Base-by-base conservation (phyloP, 78 protist species). In the Chrysochromulina tobinii region DNA sequence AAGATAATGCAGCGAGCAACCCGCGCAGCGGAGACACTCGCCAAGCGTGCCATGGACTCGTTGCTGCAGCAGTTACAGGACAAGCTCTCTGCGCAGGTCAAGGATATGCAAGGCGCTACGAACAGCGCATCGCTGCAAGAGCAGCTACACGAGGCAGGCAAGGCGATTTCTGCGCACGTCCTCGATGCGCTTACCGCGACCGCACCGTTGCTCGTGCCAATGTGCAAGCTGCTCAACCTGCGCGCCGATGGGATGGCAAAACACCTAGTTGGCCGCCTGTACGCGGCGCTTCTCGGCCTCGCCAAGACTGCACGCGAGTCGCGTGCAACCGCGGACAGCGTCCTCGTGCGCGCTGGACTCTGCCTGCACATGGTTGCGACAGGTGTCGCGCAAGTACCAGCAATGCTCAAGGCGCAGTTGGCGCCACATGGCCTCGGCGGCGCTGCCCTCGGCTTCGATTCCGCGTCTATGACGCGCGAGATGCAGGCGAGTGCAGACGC, bases 381-480 rank as follows among this genome's bases (percentile, higher is more conserved):
- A 12, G 79, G 79, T 2, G 79, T 69, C 50, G 79, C 53, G 79
- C n/a, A 23, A 9, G 79, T 69, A 51, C 79, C 38, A 3, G 79
- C 6, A 51, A 17, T 17, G 55, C 79, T 69, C n/a, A 5, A 17
- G 55, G 50, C 4, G 55, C 54, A 5, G 79, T 51, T 69, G 3
- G 38, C 79, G 53, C 53, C 53, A 12, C 79, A 69, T 2, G 79
- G 79, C 53, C 79, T 69, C 79, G 53, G n/a, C 12, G 79, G 79
- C 79, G 79, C 79, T 15, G 79, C 79, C 9, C 79, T 69, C 38
- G 79, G 79, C 54, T 69, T 69, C 51, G 79, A 69, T 69, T 3
- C 79, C 12, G 79, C 79, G 53, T 27, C 54, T 27, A 5, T 69
- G n/a, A 27, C 15, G 79, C 50, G 12, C 27, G 79, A 23, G n/a